phyloP scores from a whole-genome alignment of 106 monocot genomes.

The Cymbidium sinense region DNA sequence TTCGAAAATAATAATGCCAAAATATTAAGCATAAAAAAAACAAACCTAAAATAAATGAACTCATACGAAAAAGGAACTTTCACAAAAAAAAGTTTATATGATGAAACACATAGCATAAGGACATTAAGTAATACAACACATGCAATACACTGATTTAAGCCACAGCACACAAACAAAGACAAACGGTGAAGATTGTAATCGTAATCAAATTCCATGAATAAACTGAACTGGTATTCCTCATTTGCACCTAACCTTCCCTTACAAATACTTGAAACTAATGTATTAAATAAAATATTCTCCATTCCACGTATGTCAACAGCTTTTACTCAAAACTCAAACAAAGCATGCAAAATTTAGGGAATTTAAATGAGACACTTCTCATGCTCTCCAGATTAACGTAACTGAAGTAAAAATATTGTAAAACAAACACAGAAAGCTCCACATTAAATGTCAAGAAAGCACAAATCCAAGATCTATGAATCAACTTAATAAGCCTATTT shows the following conservation, averaged over 20 bases:
- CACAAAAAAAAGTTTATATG: background rate
- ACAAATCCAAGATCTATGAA: slow-evolving; percentile 1
- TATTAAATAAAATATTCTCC: slow-evolving; percentile 2
- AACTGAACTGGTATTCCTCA: background rate
- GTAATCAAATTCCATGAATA: background rate
- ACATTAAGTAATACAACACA: background rate
- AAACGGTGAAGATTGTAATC: background rate
- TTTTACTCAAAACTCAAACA: background rate
- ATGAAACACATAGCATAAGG: background rate
- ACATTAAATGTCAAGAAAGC: background rate
- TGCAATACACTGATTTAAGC: background rate
- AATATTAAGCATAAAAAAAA: background rate
- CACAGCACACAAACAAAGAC: background rate
- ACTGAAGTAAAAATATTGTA: background rate
- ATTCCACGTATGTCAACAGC: background rate
- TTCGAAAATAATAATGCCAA: background rate
- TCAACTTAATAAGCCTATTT: background rate
- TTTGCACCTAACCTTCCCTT: background rate
- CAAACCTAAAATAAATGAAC: background rate
- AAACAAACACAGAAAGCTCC: background rate
- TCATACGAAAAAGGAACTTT: background rate
- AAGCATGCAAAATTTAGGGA: background rate
- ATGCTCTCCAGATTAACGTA: background rate
- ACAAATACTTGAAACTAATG: background rate
- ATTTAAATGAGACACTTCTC: background rate